Evolutionary conservation across 164 flowering plant genomes (phyloP).

Genomic region (Magnolia changhungtana): DNA sequence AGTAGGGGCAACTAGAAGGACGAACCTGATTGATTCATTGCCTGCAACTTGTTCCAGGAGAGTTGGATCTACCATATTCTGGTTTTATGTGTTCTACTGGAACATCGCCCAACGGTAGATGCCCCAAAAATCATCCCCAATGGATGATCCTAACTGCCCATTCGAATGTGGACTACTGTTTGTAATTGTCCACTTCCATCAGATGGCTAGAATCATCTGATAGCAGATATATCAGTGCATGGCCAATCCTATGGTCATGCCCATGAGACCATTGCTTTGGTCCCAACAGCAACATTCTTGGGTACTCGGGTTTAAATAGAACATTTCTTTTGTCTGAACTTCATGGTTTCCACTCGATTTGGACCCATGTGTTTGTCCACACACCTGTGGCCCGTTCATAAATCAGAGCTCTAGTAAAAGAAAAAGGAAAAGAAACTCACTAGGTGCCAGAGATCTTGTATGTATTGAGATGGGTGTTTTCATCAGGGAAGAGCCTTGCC

Average conservation of each 20-base stretch:
- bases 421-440: slow-evolving; percentile 43
- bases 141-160: not conserved
- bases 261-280: not conserved
- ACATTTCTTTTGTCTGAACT: not conserved
- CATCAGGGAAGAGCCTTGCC: slow-evolving; percentile 83
- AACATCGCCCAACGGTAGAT: not conserved
- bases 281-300: not conserved
- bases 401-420: not conserved
- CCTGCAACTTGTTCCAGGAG: no score
- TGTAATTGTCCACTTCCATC: not conserved
- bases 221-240: not conserved
- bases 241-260: not conserved
- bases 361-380: not conserved
- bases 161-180: not conserved
- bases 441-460: slow-evolving; percentile 72
- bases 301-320: not conserved
- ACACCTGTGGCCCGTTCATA: not conserved
- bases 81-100: no score
- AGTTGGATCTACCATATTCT: no score
- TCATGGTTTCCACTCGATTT: not conserved
- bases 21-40: no score
- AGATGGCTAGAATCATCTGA: not conserved
- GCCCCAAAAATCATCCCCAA: not conserved
- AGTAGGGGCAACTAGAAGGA: no score
- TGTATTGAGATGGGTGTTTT: slow-evolving; percentile 70